phyloP scores from a whole-genome alignment of 2,329 filamentous ascomycete species.

The Sporothrix phasma region DNA sequence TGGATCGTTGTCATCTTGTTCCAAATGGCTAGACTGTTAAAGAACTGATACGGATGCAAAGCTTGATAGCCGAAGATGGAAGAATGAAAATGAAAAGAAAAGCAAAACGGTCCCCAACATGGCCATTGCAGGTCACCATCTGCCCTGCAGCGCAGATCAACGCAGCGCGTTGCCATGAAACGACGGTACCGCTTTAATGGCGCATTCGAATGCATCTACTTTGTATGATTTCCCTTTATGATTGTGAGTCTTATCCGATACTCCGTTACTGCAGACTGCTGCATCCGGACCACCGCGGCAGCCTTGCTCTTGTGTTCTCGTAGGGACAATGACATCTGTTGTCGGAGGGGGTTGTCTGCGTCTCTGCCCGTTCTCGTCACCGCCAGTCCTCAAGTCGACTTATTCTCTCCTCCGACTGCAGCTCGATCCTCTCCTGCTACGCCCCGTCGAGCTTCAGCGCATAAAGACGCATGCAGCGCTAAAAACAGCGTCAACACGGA shows the following conservation, averaged over 20 bases:
- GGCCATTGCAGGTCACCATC: background rate
- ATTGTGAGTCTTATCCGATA: background rate
- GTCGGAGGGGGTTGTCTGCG: background rate
- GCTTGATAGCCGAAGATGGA: background rate
- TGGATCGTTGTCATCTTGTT: no score
- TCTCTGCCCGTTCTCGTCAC: background rate
- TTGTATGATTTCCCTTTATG: background rate
- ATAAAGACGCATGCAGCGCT: constrained; percentile 8
- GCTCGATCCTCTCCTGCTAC: background rate
- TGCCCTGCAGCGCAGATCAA: background rate
- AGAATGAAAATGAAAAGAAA: background rate
- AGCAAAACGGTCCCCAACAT: background rate
- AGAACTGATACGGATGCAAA: background rate
- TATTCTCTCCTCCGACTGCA: no score
- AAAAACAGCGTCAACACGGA: constrained; percentile 1
- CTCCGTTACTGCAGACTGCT: background rate
- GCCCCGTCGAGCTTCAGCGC: background rate
- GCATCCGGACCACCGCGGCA: background rate
- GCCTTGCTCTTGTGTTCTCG: background rate
- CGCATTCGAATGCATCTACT: background rate
- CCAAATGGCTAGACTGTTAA: no score
- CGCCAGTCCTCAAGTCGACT: background rate
- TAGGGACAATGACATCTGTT: background rate
- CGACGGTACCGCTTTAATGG: background rate
- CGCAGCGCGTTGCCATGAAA: background rate